A percentile compares a stretch with the other conserved stretches of the same genome.
Conservation (phyloP, 2,329 filamentous ascomycete species). For the Ophiostoma quercus region DNA sequence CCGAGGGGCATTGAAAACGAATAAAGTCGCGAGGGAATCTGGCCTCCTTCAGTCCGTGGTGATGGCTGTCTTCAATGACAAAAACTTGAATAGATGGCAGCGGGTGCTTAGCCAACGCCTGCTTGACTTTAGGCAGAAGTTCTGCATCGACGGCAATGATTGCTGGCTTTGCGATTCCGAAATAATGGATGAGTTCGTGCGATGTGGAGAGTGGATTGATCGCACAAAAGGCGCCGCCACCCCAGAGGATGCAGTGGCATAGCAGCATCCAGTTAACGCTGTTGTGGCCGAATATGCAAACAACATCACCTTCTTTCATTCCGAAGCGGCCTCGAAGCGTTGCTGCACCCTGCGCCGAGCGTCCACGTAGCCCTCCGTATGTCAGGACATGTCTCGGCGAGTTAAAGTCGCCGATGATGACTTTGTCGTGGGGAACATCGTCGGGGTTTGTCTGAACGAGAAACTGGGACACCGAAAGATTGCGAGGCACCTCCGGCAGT, state of each 20-base stretch:
- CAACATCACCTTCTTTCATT: neutral
- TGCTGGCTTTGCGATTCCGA: neutral
- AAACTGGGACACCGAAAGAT: slow-evolving; percentile 30
- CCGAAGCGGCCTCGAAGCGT: neutral
- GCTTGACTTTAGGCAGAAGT: neutral
- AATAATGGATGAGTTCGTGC: neutral
- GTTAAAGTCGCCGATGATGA: slow-evolving; percentile 30
- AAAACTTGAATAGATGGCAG: neutral
- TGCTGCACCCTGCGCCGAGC: neutral
- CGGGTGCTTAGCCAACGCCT: neutral
- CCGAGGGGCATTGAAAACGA: neutral
- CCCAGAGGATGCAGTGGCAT: neutral
- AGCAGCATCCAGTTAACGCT: slow-evolving; percentile 1
- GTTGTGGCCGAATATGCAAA: neutral
- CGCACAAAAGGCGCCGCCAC: neutral
- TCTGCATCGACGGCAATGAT: neutral
- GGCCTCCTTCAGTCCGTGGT: neutral
- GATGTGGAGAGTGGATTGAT: neutral
- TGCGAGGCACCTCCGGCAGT: slow-evolving; percentile 25
- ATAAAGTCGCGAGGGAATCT: slow-evolving; percentile 3
- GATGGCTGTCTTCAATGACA: neutral
- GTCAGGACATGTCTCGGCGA: slow-evolving; percentile 19
- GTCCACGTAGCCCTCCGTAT: neutral
- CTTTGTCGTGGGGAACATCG: slow-evolving; percentile 27
- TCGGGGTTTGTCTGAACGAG: slow-evolving; percentile 29